Evolutionary conservation across 495 filamentous ascomycete genomes (phyloP), one percentile per base, ranked within the genome.

Genomic region (Penicillium goetzii): DNA sequence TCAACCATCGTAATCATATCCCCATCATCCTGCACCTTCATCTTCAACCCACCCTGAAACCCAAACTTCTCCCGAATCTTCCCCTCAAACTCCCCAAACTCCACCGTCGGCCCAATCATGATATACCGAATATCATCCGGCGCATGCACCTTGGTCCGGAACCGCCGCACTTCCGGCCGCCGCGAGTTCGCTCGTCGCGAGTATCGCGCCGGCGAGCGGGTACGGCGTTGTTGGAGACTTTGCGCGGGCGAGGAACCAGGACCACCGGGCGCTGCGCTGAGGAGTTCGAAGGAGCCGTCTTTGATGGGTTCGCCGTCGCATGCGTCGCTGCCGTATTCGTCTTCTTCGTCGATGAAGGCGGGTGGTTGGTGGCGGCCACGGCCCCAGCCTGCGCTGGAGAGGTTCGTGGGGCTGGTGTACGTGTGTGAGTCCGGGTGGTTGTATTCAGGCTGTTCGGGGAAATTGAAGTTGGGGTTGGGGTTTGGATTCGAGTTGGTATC

Each of bases 1-100:
- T 99, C 95, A 33, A 90, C 92, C 87, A 99, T 88, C 14, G 92
- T 97, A 74, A 99, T 94, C 89, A 97, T 91, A 71, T 97, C 95
- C 8, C 89, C 89, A 65, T 91, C 86, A 73, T 96, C 93, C 72
- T 86, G 88, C 69, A 96, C 87, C 82, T 91, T 92, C 74, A 96
- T 88, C 82, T 90, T 93, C 72, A 94, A 85, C 51, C 84, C 81
- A 40, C 82, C 80, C 56, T 81, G 76, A 56, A 97, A 77, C 28
- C 84, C 86, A 64, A 97, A 97, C 78, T 99, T 99, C 56, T 90
- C 88, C 53, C 89, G 83, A 60, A 99, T 89, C 56, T 85, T 85
- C 45, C 84, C 84, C 50, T 91, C 86, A 38, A 98, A 88, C 41
- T 92, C 91, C 2, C 80, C 75, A 73, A 90, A 97, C 61, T 84